Evolutionary conservation across 2,329 filamentous ascomycete species (phyloP), one percentile per base, ranked within the genome.

Genomic region (Epichloe gansuensis): DNA sequence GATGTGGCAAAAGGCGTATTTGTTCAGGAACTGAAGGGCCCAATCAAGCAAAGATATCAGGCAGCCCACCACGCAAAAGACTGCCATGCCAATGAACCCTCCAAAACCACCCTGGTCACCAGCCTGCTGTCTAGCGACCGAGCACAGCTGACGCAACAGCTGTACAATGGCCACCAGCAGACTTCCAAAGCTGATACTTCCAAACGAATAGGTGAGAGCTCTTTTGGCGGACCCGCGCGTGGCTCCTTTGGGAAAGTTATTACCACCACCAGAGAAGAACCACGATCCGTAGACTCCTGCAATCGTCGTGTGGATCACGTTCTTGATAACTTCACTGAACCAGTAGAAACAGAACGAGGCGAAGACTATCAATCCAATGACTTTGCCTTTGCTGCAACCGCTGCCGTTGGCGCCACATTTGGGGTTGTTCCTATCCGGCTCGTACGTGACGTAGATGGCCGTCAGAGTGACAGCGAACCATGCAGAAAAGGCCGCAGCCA

Each of bases 251-350:
- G 91, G 89, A 62, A 88, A 86, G 31, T 44, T 82, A 78, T 15
- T 31, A 2, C 37, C 37, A 53, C 75, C 70, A 0, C 80, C 69
- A 57, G 80, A 85, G 66, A 95, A 96, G 72, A 95, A 97, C 91
- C 91, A 97, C 0, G 86, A 85, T 1, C 89, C 91, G 61, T 95
- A 96, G 0, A 95, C 83, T 0, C 91, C 91, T 0, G 89, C 86
- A 54, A 95, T 86, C 25, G 83, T 90, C 2, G 85, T 86, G 65
- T 97, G 90, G 46, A 95, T 88, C 0, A 88, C 90, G 69, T 95
- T 95, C 73, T 96, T 96, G 60, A 96, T 72, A 78, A 86, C 91
- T 66, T 97, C 91, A 2, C 87, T 85, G 58, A 95, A 83, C 91
- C 91, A 97, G 71, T 94, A 96, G 69, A 84, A 88, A 51, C 90